These are phyloP conservation scores for Exophiala dermatitidis DNA, from an alignment of 2,329 filamentous ascomycete genomes.

Conservation along the genomic window DNA sequence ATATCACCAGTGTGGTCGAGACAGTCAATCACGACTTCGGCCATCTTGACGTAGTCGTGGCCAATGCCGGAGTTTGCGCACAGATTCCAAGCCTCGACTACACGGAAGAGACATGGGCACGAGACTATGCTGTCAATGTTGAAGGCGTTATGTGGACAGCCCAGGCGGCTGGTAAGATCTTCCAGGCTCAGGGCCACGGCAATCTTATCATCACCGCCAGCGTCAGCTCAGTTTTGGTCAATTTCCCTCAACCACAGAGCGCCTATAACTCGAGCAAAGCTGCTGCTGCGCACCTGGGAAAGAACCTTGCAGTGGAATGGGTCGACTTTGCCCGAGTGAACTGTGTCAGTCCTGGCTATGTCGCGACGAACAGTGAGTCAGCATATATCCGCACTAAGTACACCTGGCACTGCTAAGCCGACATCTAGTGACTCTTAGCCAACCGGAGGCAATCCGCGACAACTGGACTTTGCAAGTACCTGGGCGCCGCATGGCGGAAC, in stretches of 20 bases:
- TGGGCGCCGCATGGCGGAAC: too few relatives aligned
- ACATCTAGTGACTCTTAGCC: too few relatives aligned
- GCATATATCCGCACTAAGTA: constrained; percentile 9
- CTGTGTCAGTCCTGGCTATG: constrained; percentile 34
- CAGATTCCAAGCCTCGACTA: constrained; percentile 36
- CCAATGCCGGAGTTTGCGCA: constrained; percentile 39
- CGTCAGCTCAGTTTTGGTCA: constrained; percentile 36
- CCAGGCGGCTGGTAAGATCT: constrained; percentile 34
- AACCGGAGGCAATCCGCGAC: too few relatives aligned
- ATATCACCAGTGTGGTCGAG: constrained; percentile 32
- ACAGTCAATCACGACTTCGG: constrained; percentile 36
- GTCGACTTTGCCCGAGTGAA: constrained; percentile 38
- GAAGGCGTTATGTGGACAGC: constrained; percentile 37
- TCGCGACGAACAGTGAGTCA: constrained; percentile 33
- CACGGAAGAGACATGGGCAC: constrained; percentile 35
- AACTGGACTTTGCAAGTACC: too few relatives aligned
- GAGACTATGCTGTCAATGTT: constrained; percentile 37
- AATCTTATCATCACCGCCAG: constrained; percentile 37
- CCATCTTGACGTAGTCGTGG: constrained; percentile 42
- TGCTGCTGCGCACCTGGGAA: constrained; percentile 34
- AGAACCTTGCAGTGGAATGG: constrained; percentile 37
- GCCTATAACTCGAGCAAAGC: constrained; percentile 37
- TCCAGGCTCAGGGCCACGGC: constrained; percentile 33
- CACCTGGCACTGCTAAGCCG: too few relatives aligned
- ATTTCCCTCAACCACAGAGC: constrained; percentile 36